Conservation (phyloP, 768 basidiomycete genomes). For the Naganishia vaughanmartiniae region DNA sequence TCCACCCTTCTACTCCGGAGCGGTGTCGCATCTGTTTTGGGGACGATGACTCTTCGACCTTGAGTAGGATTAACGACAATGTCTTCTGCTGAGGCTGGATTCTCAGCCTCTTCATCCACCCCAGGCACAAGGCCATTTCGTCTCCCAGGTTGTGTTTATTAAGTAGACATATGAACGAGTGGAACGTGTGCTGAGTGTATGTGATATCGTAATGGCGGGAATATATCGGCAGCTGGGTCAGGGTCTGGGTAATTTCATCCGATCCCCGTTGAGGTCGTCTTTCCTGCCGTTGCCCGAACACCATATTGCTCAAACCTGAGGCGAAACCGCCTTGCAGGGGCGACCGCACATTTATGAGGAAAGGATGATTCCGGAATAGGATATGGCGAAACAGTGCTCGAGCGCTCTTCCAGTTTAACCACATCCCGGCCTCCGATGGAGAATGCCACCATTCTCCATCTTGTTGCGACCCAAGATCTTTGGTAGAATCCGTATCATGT, state of each 20-base stretch:
- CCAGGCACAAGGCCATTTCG: slow-evolving; percentile 18
- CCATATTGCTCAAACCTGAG: slow-evolving; percentile 4
- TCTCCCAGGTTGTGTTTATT: slow-evolving; percentile 19
- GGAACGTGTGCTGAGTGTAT: slow-evolving; percentile 1
- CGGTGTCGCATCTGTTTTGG: slow-evolving; percentile 12
- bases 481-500: neutral
- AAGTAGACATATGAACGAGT: slow-evolving; percentile 14
- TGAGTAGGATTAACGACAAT: slow-evolving; percentile 4
- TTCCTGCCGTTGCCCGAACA: neutral
- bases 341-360: neutral
- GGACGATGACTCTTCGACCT: neutral
- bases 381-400: slow-evolving; percentile 14
- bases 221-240: slow-evolving; percentile 1
- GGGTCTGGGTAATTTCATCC: no score
- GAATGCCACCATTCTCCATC: slow-evolving; percentile 14
- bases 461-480: no score
- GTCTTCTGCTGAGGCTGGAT: slow-evolving; percentile 22
- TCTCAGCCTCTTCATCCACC: neutral
- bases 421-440: slow-evolving; percentile 6
- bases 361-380: slow-evolving; percentile 16
- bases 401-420: slow-evolving; percentile 18
- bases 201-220: slow-evolving; percentile 21
- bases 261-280: neutral
- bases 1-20: neutral
- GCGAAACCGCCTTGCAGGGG: slow-evolving; percentile 10